These are phyloP conservation scores for Hypericum androsaemum DNA, from an alignment of 345 rosid species.

Conservation along the genomic window DNA sequence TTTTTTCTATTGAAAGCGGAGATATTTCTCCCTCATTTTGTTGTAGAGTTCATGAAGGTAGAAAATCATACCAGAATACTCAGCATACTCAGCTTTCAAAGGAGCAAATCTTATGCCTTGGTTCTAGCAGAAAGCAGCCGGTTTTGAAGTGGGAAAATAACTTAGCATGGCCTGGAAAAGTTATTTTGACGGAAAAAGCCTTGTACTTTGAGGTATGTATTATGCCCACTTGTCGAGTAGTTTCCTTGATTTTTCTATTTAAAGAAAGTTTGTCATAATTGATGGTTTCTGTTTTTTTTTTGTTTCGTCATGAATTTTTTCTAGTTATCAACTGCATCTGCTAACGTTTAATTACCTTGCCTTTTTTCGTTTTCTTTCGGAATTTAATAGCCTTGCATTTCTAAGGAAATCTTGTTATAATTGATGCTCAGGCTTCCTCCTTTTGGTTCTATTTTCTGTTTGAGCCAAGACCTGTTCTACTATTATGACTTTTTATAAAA, in stretches of 20 bases:
- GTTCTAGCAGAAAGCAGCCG: slow-evolving; percentile 72
- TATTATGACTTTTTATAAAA: too few species aligned
- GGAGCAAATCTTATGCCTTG: slow-evolving; percentile 75
- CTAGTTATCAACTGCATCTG: too few species aligned
- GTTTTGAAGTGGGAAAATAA: slow-evolving; percentile 91
- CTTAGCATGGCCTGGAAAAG: slow-evolving; percentile 93
- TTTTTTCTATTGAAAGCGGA: slow-evolving; percentile 6
- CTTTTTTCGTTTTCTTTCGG: too few species aligned
- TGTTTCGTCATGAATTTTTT: too few species aligned
- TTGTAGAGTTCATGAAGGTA: slow-evolving; percentile 75
- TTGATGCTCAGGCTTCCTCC: too few species aligned
- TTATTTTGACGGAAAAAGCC: slow-evolving; percentile 73
- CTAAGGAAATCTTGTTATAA: too few species aligned
- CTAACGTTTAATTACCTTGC: too few species aligned
- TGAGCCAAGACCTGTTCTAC: too few species aligned
- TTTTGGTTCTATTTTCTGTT: too few species aligned
- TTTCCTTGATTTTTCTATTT: not conserved
- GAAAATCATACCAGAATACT: slow-evolving; percentile 50
- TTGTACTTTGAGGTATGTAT: slow-evolving; percentile 79
- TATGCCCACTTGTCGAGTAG: not conserved
- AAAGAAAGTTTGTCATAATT: not conserved
- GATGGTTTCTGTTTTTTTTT: not conserved
- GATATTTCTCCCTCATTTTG: slow-evolving; percentile 35
- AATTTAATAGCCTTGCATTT: too few species aligned
- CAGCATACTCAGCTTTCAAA: slow-evolving; percentile 36